Conservation (phyloP, 2,329 filamentous ascomycete genomes). For the Alternaria sp. region DNA sequence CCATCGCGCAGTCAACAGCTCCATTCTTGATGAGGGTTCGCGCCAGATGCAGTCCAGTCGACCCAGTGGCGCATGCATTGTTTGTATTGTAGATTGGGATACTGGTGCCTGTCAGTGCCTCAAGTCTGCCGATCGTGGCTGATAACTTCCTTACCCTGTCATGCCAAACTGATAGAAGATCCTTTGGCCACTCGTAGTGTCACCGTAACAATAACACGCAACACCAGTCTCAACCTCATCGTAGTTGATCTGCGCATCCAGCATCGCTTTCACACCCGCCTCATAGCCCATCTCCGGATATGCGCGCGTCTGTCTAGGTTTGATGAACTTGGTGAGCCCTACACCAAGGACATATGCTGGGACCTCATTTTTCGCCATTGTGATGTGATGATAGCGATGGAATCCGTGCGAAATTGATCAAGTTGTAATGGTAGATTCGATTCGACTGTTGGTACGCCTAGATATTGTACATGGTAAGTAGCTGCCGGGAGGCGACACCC, state of each 20-base stretch:
- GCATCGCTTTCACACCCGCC: conserved; percentile 83
- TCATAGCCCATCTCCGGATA: conserved; percentile 94
- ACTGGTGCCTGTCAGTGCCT: conserved; percentile 39
- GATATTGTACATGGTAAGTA: neutral
- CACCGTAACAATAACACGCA: conserved; percentile 95
- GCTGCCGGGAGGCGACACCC: neutral
- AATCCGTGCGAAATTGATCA: neutral
- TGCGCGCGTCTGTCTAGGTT: conserved; percentile 87
- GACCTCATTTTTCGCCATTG: conserved; percentile 37
- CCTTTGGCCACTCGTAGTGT: conserved; percentile 90
- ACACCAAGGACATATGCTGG: conserved; percentile 88
- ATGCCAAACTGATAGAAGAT: conserved; percentile 99
- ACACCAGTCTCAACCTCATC: conserved; percentile 93
- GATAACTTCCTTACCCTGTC: conserved; percentile 59
- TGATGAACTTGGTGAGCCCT: conserved; percentile 99
- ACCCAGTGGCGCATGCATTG: conserved; percentile 96
- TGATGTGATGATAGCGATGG: neutral
- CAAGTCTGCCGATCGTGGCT: too few species aligned
- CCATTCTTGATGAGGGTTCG: conserved; percentile 78
- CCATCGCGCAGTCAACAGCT: conserved; percentile 83
- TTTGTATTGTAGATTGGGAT: conserved; percentile 98
- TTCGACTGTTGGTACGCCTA: neutral
- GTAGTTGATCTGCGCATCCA: conserved; percentile 86
- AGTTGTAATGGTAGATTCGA: neutral
- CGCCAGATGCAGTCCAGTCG: conserved; percentile 82